Base-by-base conservation (phyloP, 1,139 yeast species). In the Candida tunisiensis region DNA sequence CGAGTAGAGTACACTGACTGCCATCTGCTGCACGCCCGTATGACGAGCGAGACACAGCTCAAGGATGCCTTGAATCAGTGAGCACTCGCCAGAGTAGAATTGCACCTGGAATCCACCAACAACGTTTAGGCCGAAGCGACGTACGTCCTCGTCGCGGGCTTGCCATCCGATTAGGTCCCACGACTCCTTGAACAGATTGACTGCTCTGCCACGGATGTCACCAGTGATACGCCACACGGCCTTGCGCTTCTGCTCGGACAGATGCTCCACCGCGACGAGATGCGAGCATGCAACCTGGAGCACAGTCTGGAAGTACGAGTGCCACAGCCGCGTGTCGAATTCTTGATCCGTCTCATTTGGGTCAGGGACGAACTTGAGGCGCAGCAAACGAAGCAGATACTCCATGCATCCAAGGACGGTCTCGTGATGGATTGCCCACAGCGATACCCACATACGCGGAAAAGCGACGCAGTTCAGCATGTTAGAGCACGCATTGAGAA, bases 101-200 rank as follows among this genome's bases (percentile, higher is more conserved):
- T 68, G 72, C 18, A 65, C 70, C 49, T 80, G 94, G 42, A 65
- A 72, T 0, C 85, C 85, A 24, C 88, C 80, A 39, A 72, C 67
- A 35, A 61, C 60, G 23, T 56, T 60, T 30, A 79, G 50, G 31
- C 73, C 74, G 51, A 75, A 80, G 37, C 83, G 56, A 5, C 57
- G 45, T 23, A 57, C 47, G 42, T 73, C 80, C 31, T 71, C 77
- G 15, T 60, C 60, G 21, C 67, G 56, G 0, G 79, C 66, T 9
- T 69, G 69, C 74, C 75, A 65, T 8, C 85, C 91, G 31, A 80
- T 60, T 8, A 66, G 55, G 36, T 73, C 74, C 94, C 94, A 82
- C 19, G 72, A 65, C 31, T 62, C 66, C 31, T 62, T 60, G 10
- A 80, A 42, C 29, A 78, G 51, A 12, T 38, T 42, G 0, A 83